A percentile compares a stretch with the other conserved stretches of the same genome.
Conservation (phyloP, 768 basidiomycete species). For the Candolleomyces aberdarensis region DNA sequence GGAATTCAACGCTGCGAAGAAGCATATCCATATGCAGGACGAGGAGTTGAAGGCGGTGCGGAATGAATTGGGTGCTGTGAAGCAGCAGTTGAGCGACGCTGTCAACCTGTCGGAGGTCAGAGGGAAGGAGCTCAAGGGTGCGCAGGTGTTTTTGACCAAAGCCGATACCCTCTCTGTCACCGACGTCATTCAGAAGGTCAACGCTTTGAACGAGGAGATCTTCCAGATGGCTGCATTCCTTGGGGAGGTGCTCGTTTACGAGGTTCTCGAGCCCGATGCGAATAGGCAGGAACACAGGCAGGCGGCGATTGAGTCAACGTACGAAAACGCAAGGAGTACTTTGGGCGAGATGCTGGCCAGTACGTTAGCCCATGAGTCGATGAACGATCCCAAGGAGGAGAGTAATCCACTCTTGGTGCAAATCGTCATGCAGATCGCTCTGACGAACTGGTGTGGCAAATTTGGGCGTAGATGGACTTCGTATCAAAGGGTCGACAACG, state of each 20-base stretch:
- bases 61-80: conserved; percentile 4
- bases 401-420: conserved; percentile 5
- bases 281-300: background rate
- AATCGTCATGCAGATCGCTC: conserved; percentile 5
- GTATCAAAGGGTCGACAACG: background rate
- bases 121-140: conserved; percentile 44
- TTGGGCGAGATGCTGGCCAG: conserved; percentile 4
- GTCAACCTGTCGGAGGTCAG: conserved; percentile 33
- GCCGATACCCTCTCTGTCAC: conserved; percentile 40
- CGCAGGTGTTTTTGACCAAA: conserved; percentile 42
- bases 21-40: conserved; percentile 12
- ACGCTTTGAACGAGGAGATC: conserved; percentile 45
- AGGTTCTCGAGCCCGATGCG: conserved; percentile 6
- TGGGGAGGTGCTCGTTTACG: conserved; percentile 36
- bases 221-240: conserved; percentile 45
- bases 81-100: conserved; percentile 13
- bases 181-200: conserved; percentile 41
- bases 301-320: background rate
- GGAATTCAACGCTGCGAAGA: conserved; percentile 3
- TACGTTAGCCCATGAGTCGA: conserved; percentile 1
- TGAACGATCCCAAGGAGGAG: background rate
- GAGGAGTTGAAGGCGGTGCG: conserved; percentile 8
- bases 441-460: background rate
- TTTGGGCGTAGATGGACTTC: background rate
- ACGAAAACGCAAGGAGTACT: conserved; percentile 24